Evolutionary conservation across 2,329 filamentous ascomycete species (phyloP).

Genomic region (Neoascochyta sp.): DNA sequence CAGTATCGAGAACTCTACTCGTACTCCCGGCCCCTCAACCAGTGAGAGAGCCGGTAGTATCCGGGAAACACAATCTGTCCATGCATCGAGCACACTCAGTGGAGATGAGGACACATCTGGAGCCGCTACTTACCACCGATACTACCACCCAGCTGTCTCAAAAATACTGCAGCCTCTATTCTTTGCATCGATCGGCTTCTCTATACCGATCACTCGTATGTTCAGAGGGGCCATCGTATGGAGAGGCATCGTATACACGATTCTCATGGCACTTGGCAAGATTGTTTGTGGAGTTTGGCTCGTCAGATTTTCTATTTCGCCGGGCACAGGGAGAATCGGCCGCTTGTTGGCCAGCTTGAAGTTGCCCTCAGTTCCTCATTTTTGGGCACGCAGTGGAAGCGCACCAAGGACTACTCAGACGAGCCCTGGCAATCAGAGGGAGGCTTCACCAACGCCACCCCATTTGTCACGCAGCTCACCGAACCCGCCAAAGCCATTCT

Average conservation of each 20-base stretch:
- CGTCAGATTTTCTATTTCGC: slow-evolving; percentile 32
- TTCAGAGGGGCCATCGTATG: slow-evolving; percentile 63
- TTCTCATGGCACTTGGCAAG: slow-evolving; percentile 62
- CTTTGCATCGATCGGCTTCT: slow-evolving; percentile 73
- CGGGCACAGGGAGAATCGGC: slow-evolving; percentile 6
- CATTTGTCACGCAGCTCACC: slow-evolving; percentile 10
- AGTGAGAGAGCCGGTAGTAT: neutral
- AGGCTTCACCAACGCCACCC: slow-evolving; percentile 1
- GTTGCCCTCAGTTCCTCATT: slow-evolving; percentile 18
- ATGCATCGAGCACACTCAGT: neutral
- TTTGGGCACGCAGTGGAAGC: slow-evolving; percentile 23
- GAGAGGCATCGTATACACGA: slow-evolving; percentile 68
- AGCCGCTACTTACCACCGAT: slow-evolving; percentile 43
- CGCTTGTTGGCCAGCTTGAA: slow-evolving; percentile 12
- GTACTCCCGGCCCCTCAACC: neutral
- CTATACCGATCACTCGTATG: slow-evolving; percentile 69
- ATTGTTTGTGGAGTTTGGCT: slow-evolving; percentile 42
- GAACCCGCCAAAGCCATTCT: slow-evolving; percentile 50
- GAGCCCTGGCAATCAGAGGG: slow-evolving; percentile 1
- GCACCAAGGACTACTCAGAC: neutral
- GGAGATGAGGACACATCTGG: slow-evolving; percentile 13
- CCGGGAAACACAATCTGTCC: neutral
- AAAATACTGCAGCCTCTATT: slow-evolving; percentile 66
- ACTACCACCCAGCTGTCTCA: slow-evolving; percentile 46
- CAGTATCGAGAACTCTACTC: neutral